These are phyloP conservation scores for Alternaria novae-zelandiae DNA, from an alignment of 2,329 filamentous ascomycete species.

Conservation along the genomic window DNA sequence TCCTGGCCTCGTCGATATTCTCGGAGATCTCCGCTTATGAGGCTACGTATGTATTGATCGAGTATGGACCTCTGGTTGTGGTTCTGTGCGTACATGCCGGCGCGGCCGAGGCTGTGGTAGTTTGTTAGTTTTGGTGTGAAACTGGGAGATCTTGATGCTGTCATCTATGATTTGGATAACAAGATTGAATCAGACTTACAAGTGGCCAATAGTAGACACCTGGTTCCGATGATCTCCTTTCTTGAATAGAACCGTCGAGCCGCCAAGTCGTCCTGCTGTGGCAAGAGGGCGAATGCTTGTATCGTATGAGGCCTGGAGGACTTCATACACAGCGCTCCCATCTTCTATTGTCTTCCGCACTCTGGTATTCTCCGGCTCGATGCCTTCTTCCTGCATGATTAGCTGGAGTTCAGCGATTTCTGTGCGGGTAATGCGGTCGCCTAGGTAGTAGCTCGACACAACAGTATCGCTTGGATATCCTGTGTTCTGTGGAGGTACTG, in stretches of 20 bases:
- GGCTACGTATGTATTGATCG: background rate
- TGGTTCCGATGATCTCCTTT: background rate
- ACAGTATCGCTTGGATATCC: background rate
- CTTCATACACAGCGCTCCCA: accelerated
- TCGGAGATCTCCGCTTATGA: accelerated
- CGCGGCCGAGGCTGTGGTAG: background rate
- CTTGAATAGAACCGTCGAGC: accelerated
- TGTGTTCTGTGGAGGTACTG: background rate
- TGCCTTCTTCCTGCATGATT: accelerated
- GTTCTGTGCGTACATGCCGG: background rate
- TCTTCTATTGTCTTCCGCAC: background rate
- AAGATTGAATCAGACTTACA: too few species aligned
- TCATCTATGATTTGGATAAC: background rate
- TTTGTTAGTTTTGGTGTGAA: background rate
- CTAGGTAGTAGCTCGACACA: background rate
- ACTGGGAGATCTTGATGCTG: accelerated
- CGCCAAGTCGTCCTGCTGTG: accelerated
- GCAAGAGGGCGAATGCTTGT: too few species aligned
- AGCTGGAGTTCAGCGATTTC: background rate
- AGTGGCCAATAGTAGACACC: background rate
- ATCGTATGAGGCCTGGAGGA: background rate
- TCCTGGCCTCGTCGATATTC: background rate
- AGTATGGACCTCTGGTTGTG: accelerated
- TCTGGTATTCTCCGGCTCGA: background rate
- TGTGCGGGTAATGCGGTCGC: background rate